Evolutionary conservation across 2,329 filamentous ascomycete genomes (phyloP), one percentile per base, ranked within the genome.

Genomic region (Bisporella sp.): DNA sequence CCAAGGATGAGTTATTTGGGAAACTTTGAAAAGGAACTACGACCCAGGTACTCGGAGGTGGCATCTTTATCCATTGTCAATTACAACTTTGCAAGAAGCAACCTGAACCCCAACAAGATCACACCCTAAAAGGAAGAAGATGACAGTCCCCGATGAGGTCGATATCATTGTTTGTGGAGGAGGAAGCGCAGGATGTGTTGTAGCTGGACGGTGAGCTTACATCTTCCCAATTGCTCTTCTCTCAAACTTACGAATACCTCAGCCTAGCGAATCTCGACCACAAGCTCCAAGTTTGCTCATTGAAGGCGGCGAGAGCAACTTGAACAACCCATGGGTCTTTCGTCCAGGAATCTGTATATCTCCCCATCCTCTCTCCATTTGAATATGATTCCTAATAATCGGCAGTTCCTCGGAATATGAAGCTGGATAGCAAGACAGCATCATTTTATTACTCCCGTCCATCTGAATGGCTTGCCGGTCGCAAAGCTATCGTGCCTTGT

Each of bases 361-460:
- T 76, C 0, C 59, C 65, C 7, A 71, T 71, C 2, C 59, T 5
- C 72, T 69, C 50, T 21, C 21, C 21, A 21, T 21, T 3, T 21
- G 21, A 21, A 21, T 21, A 72, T 73, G 68, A 0, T 68, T 31
- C 5, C 51, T 59, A 41, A 62, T 33, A 12, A 3, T 8, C n/a
- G 21, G 0, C n/a, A 62, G 59, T 59, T 47, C 62, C 62, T 5
- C 57, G 54, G 43, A 64, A 64, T 33, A 64, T 64, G 62, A 64
- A 63, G 48, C 49, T 64, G 45, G 62, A 64, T 74, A 89, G 84
- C 51, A 61, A 62, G 42, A 63, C 59, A 43, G 57, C 87, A 33
- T 85, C 85, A 0, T 91, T 91, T 68, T 92, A 91, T 64, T 81
- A 90, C 67, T 89, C 85, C 6, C 50, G 59, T 30, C 48, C 58